These are phyloP conservation scores for Fusarium nurragi DNA, from an alignment of 2,329 filamentous ascomycete genomes.

Conservation along the genomic window DNA sequence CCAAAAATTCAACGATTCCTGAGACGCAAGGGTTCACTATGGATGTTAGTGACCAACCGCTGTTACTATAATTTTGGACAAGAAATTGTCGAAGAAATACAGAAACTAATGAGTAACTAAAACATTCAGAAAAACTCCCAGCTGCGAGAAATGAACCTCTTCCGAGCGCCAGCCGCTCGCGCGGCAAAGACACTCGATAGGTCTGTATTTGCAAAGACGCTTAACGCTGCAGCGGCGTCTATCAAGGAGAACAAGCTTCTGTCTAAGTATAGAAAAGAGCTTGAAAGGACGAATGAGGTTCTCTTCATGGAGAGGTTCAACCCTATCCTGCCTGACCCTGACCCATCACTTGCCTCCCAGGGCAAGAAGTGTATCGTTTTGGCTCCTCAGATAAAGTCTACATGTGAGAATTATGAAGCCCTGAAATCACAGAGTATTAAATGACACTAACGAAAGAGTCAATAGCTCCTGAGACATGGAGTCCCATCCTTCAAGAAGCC, in stretches of 20 bases:
- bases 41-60: slow-evolving; percentile 46
- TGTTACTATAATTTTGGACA: slow-evolving; percentile 2
- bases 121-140: slow-evolving; percentile 42
- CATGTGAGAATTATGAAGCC: slow-evolving; percentile 53
- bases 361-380: slow-evolving; percentile 72
- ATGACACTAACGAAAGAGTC: slow-evolving; percentile 6
- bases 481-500: slow-evolving; percentile 72
- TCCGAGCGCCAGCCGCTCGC: slow-evolving; percentile 81
- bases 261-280: slow-evolving; percentile 71
- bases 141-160: slow-evolving; percentile 63
- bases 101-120: slow-evolving; percentile 6
- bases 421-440: neutral
- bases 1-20: slow-evolving; percentile 36
- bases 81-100: neutral
- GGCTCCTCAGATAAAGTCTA: slow-evolving; percentile 63
- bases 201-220: slow-evolving; percentile 79
- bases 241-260: slow-evolving; percentile 81
- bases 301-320: slow-evolving; percentile 71
- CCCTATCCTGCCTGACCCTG: slow-evolving; percentile 71
- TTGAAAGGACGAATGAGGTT: slow-evolving; percentile 73
- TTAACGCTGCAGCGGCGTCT: slow-evolving; percentile 81
- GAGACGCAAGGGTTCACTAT: slow-evolving; percentile 41
- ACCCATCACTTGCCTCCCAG: slow-evolving; percentile 58
- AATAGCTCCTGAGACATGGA: slow-evolving; percentile 75
- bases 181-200: slow-evolving; percentile 84